phyloP scores from a whole-genome alignment of 2,329 filamentous ascomycete species.

The Xylariaceae sp. region DNA sequence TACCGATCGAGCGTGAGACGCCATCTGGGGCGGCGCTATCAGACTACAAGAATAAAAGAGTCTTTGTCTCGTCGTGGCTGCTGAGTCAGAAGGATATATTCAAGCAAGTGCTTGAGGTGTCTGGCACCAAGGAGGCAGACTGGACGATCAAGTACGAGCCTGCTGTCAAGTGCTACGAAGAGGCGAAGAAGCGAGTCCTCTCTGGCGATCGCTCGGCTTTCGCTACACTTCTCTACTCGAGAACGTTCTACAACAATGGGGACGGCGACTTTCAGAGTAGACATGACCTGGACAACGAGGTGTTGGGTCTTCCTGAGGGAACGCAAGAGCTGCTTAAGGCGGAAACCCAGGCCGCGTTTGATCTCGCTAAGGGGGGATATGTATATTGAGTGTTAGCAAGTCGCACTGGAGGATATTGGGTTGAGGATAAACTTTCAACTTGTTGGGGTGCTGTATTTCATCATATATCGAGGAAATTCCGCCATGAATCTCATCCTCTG shows the following conservation, averaged over 20 bases:
- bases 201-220: conserved; percentile 43
- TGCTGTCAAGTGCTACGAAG: conserved; percentile 44
- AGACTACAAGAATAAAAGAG: conserved; percentile 43
- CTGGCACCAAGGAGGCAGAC: conserved; percentile 52
- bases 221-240: conserved; percentile 49
- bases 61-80: conserved; percentile 55
- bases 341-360: conserved; percentile 46
- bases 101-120: conserved; percentile 55
- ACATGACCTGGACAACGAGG: conserved; percentile 45
- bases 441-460: background rate
- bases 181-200: conserved; percentile 44
- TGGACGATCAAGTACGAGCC: conserved; percentile 54
- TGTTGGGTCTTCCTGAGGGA: conserved; percentile 48
- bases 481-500: no score
- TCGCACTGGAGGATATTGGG: no score
- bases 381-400: conserved; percentile 9
- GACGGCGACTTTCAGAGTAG: conserved; percentile 41
- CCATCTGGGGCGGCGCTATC: conserved; percentile 39
- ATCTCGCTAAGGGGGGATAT: conserved; percentile 28
- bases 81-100: conserved; percentile 63
- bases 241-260: conserved; percentile 48
- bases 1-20: conserved; percentile 39
- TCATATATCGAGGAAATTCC: no score
- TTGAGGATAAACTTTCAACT: background rate
- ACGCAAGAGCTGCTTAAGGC: conserved; percentile 54